Base-by-base conservation (phyloP, 371 early-diverging fungal species). In the Zychaea mexicana region DNA sequence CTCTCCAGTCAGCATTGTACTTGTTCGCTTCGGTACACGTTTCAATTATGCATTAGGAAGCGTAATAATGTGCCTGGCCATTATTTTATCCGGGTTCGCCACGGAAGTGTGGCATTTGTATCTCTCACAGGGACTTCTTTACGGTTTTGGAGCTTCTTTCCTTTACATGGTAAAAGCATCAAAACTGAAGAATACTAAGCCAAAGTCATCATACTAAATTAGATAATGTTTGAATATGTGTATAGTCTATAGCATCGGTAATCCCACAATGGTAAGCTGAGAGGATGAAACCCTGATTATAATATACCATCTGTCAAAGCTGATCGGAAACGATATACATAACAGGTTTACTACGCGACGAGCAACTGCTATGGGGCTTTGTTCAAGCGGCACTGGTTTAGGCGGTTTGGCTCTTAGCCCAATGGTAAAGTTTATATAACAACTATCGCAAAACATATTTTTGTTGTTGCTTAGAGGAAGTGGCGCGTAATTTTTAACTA, bases 51-150 rank as follows among this genome's bases (percentile, higher is more conserved):
- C 69, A 1, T 26, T 76, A n/a, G 87, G 87, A 0, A 74, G 71
- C 26, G 57, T 83, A 38, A 32, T 85, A 26, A 70, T 84, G 76
- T 69, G 77, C 3, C 68, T 82, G 5, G 81, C 84, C 27, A 65
- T 86, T 19, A 69, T 83, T 28, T 67, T 83, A 1, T 74, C 84
- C 32, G 79, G 77, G 0, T 83, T 77, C 36, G 76, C 73, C 55
- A 70, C 68, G 6, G 65, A 77, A 55, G 64, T 79, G 1, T 87
- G 88, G 88, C 85, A 85, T 39, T 67, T 87, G 17, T 85, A 82
- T 56, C 65, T 87, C 13, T 75, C 82, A 13, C 83, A 84, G 31
- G 74, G 85, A 52, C 39, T 85, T 5, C 67, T 87, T 27, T 82
- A 81, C 56, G 88, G 88, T 38, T 39, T 70, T 31, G 79, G 79